phyloP scores from a whole-genome alignment of 805 yeast genomes.

The Saturnispora serradocipensis region DNA sequence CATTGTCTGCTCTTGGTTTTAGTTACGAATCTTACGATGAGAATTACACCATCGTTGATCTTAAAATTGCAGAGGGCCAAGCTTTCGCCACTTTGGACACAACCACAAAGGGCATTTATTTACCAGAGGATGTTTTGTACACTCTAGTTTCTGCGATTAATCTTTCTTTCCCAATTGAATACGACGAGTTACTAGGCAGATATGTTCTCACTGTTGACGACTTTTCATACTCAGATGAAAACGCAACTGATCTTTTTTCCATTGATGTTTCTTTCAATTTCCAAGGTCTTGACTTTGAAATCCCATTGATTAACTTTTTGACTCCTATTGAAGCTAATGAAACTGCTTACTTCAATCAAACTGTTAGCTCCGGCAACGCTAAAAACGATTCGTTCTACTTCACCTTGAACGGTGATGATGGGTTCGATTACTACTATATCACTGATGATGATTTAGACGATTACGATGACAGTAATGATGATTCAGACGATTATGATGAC shows the following conservation, averaged over 20 bases:
- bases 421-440: not conserved
- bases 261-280: slow-evolving; percentile 34
- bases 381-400: slow-evolving; percentile 7
- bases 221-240: not conserved
- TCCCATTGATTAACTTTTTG: slow-evolving; percentile 29
- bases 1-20: slow-evolving; percentile 11
- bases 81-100: slow-evolving; percentile 8
- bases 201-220: not conserved
- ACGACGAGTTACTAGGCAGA: slow-evolving; percentile 7
- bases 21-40: slow-evolving; percentile 3
- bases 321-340: slow-evolving; percentile 5
- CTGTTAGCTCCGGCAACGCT: not conserved
- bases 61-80: slow-evolving; percentile 6
- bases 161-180: slow-evolving; percentile 1
- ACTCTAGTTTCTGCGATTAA: slow-evolving; percentile 1
- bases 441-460: not conserved
- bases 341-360: slow-evolving; percentile 5
- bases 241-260: not conserved
- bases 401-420: not conserved
- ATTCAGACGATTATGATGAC: not conserved
- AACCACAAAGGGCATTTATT: slow-evolving; percentile 1
- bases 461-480: not conserved
- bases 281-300: slow-evolving; percentile 40
- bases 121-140: slow-evolving; percentile 7
- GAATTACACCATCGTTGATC: not conserved